Evolutionary conservation across 495 filamentous ascomycete species (phyloP), one percentile per base, ranked within the genome.

Genomic region (Lepraria neglecta): DNA sequence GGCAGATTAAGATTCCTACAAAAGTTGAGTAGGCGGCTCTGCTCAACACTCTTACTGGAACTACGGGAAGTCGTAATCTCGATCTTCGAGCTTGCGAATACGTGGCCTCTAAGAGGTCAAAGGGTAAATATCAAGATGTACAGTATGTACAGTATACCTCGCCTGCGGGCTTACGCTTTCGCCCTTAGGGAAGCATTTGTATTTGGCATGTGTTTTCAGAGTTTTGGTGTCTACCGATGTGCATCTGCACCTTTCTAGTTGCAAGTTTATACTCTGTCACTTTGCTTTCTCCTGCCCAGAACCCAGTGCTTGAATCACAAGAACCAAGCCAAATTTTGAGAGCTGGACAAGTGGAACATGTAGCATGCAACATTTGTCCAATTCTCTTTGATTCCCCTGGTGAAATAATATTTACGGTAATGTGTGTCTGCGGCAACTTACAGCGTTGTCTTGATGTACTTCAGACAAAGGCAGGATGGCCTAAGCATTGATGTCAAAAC

Each of bases 1-100:
- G 87, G 28, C 77, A 82, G 68, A 74, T 87, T 59, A 90, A 89
- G 77, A 89, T 90, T 59, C 87, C 87, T 0, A 87, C 78, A 24
- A 78, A 73, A 53, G 85, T 90, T 47, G 74, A 76, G 44, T 76
- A 69, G 50, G 57, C n/a, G 24, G 24, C 24, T 24, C 24, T 1
- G 24, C 24, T 24, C 24, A 24, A 24, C 2, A 24, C 24, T 24
- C 24, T 24, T 24, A 24, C 24, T 24, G 24, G 24, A n/a, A n/a
- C n/a, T n/a, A n/a, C n/a, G n/a, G n/a, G n/a, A 24, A 24, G 24
- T 24, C 24, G 24, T 24, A 24, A 24, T 24, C 24, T 24, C 24
- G 24, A 24, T 24, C 24, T 24, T 24, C 24, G 24, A 24, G 24
- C 24, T 24, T 24, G 24, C 24, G 24, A 24, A 24, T 24, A 24